These are phyloP conservation scores for Sequoia sempervirens DNA, from an alignment of 75 land plant genomes.

Conservation along the genomic window DNA sequence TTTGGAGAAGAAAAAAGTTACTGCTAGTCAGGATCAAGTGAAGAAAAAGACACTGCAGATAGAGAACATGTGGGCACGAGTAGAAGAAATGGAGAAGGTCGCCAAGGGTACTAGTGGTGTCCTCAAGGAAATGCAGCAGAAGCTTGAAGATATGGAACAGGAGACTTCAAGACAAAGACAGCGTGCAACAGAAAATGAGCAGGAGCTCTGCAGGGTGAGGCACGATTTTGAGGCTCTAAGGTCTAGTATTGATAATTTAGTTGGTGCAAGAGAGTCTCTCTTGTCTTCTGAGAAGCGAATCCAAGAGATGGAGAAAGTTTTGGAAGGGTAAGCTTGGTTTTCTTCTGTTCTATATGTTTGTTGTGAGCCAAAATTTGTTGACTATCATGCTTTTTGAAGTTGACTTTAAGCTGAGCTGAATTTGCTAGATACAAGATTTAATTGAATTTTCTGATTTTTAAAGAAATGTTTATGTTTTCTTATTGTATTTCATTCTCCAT, in stretches of 20 bases:
- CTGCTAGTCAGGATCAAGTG: constrained; percentile 61
- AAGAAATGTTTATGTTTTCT: neutral
- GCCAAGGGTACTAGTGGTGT: constrained; percentile 59
- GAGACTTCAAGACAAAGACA: constrained; percentile 81
- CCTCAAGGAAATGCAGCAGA: constrained; percentile 72
- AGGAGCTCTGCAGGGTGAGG: constrained; percentile 75
- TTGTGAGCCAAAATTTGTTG: neutral
- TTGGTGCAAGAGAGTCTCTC: constrained; percentile 75
- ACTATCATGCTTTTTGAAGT: neutral
- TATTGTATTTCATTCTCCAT: neutral
- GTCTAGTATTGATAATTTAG: constrained; percentile 66
- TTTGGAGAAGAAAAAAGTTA: constrained; percentile 52
- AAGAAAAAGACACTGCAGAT: constrained; percentile 57
- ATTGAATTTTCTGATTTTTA: neutral
- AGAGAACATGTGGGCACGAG: constrained; percentile 60
- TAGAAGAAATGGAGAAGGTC: constrained; percentile 86
- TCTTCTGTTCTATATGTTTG: neutral
- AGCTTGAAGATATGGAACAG: constrained; percentile 79
- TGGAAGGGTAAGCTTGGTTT: constrained; percentile 63
- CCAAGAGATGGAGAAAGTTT: constrained; percentile 70
- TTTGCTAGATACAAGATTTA: neutral
- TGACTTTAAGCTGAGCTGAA: neutral
- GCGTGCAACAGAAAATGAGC: constrained; percentile 81
- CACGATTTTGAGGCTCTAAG: constrained; percentile 72
- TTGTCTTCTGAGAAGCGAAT: constrained; percentile 77